These are phyloP conservation scores for Oryza longistaminata DNA, from an alignment of 176 grass and related monocot species.

Conservation along the genomic window DNA sequence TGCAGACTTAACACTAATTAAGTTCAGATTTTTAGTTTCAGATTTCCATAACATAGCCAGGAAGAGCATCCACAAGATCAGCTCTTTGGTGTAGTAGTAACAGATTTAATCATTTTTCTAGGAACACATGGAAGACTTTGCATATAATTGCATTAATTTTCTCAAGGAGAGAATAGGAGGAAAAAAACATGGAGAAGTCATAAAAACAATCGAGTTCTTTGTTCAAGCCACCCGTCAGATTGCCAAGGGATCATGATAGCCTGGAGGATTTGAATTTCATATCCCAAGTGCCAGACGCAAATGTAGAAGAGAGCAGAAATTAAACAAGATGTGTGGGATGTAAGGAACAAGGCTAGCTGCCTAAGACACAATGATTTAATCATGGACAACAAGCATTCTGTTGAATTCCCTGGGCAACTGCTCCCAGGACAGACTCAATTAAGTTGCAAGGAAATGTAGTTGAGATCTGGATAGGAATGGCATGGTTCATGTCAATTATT, in stretches of 20 bases:
- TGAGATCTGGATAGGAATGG: background rate
- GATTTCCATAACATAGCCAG: background rate
- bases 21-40: background rate
- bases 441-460: conserved; percentile 21
- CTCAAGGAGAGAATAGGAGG: background rate
- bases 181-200: background rate
- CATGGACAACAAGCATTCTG: background rate
- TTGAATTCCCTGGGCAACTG: background rate
- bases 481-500: conserved; percentile 10
- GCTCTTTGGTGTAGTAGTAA: background rate
- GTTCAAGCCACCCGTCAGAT: background rate
- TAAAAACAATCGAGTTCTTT: background rate
- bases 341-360: background rate
- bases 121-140: background rate
- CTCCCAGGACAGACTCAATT: background rate
- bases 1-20: background rate
- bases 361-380: background rate
- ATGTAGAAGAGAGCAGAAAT: background rate
- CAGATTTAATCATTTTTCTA: background rate
- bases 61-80: background rate
- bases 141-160: background rate
- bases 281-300: background rate
- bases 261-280: background rate
- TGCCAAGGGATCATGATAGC: background rate
- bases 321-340: background rate